Base-by-base conservation (phyloP, 2,329 filamentous ascomycete species). In the Fusarium sp. region DNA sequence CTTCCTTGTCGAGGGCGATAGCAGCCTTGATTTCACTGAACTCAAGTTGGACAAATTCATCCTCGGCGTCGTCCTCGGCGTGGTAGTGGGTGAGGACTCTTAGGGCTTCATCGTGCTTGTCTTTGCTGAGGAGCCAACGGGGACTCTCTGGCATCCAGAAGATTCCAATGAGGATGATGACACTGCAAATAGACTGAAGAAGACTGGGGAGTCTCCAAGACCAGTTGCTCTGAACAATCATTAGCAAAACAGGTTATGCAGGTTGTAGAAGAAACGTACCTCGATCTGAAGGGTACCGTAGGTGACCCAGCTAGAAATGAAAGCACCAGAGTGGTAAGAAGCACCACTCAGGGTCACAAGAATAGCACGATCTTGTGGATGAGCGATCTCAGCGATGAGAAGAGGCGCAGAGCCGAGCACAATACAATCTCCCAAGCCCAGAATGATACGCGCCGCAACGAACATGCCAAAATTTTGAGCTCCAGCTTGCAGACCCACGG, bases 61-160 rank as follows among this genome's bases (percentile, higher is more conserved):
- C 66, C 1, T 66, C 39, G 1, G 42, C 25, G 4, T 72, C 50
- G 2, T 54, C 67, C 14, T 70, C 67, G 2, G 40, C 69, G 5
- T 72, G 69, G 11, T 72, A 69, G 8, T 70, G 58, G 5, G 64
- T 47, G 3, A 72, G 37, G 2, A 72, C 62, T 3, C 18, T 53
- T 2, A 55, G 25, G 0, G 69, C 70, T 36, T 72, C 70, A 2
- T 72, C 70, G 13, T 54, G 41, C 1, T 68, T 60, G 6, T 72
- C 70, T n/a, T 67, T 67, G n/a, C 65, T 62, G 4, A 72, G 61
- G 2, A 72, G 55, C 54, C 63, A 72, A 42, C 70, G 70, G 2
- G 70, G 70, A 2, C 62, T 67, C 35, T 72, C 70, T 0, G 69
- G 70, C 58, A 61, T 61, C 58, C 55, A 61, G 9, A 52, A 61